A percentile compares a stretch with the other conserved stretches of the same genome.
phyloP scores from a whole-genome alignment of 371 early-diverging fungal genomes.

The Amoeboaphelidium protococcarum region DNA sequence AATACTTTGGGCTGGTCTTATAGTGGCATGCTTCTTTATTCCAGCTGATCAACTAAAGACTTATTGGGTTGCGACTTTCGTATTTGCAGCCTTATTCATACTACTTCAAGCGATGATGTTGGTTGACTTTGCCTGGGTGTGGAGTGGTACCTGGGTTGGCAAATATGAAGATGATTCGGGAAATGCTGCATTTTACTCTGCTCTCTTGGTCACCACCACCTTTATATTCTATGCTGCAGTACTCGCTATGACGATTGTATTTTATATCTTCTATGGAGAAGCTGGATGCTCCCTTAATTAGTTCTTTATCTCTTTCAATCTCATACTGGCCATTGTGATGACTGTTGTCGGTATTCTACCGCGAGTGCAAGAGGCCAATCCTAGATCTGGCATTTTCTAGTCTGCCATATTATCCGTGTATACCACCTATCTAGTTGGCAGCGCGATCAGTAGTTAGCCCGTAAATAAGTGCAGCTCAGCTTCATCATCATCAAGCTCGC shows the following conservation, averaged over 20 bases:
- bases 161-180: neutral
- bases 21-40: conserved; percentile 56
- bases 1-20: conserved; percentile 36
- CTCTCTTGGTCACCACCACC: conserved; percentile 40
- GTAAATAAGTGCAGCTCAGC: neutral
- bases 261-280: conserved; percentile 27
- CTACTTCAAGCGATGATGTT: conserved; percentile 23
- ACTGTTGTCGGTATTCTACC: conserved; percentile 44
- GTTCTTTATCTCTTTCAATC: conserved; percentile 66
- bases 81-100: conserved; percentile 65
- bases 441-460: conserved; percentile 61
- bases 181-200: neutral
- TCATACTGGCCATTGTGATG: conserved; percentile 38
- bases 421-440: conserved; percentile 61
- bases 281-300: conserved; percentile 57
- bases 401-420: conserved; percentile 75
- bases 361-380: conserved; percentile 59
- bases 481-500: no score
- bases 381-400: conserved; percentile 52
- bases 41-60: conserved; percentile 7
- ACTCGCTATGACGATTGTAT: conserved; percentile 10
- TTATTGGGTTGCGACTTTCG: conserved; percentile 19
- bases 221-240: conserved; percentile 28
- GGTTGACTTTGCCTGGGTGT: conserved; percentile 71
- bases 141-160: conserved; percentile 48